These are phyloP conservation scores for Geotrichum reessii DNA, from an alignment of 1,139 yeast genomes.

Conservation along the genomic window DNA sequence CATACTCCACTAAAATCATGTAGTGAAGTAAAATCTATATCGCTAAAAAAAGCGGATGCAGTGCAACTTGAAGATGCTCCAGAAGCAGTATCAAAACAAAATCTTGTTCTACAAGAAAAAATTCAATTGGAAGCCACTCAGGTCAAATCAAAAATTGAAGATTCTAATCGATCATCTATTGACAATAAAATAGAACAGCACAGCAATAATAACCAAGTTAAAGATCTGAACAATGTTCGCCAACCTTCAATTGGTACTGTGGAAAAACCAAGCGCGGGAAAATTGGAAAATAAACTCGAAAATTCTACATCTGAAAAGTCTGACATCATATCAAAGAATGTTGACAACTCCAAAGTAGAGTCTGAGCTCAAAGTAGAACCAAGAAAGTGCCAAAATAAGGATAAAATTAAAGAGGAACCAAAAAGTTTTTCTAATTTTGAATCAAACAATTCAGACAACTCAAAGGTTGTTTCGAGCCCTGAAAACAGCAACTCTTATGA, in stretches of 20 bases:
- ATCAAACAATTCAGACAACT: not conserved
- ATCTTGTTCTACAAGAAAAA: not conserved
- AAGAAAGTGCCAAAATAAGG: not conserved
- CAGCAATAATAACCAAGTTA: not conserved
- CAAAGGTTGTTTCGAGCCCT: not conserved
- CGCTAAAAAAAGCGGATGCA: not conserved
- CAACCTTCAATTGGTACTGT: not conserved
- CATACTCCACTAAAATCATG: not conserved
- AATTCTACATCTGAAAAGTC: not conserved
- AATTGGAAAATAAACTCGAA: not conserved
- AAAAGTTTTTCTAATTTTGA: not conserved
- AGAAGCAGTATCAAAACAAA: not conserved
- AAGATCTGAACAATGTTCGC: not conserved
- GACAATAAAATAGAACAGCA: not conserved
- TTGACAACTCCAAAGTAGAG: not conserved
- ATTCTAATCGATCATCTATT: not conserved
- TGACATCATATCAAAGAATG: not conserved
- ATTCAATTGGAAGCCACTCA: not conserved
- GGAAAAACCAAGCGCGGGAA: not conserved
- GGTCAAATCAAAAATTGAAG: not conserved
- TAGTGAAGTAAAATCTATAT: not conserved
- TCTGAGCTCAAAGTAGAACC: not conserved
- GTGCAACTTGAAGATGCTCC: not conserved
- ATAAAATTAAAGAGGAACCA: not conserved
- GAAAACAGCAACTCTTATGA: not conserved